phyloP scores from a whole-genome alignment of 2,329 filamentous ascomycete species.

The Harringtonia aguacate region DNA sequence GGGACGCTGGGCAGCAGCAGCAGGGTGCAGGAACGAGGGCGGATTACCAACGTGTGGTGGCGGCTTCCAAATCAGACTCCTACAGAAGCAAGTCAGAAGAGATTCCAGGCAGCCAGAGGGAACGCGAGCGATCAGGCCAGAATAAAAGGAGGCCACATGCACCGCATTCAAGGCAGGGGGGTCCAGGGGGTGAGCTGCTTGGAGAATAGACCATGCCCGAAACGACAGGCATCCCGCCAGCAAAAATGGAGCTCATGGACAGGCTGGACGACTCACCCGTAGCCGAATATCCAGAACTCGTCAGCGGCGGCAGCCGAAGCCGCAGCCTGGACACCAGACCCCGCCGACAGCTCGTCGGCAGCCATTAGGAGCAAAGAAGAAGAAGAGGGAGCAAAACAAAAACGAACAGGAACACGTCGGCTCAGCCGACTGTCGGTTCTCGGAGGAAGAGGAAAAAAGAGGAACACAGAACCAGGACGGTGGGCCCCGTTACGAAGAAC shows the following conservation, averaged over 20 bases:
- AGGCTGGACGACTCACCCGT: slow-evolving; percentile 61
- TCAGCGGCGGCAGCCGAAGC: slow-evolving; percentile 14
- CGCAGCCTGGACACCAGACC: neutral
- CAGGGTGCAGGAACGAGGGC: neutral
- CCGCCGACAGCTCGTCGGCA: neutral
- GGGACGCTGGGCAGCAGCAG: neutral
- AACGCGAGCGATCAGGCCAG: too few relatives aligned
- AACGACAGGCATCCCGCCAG: too few relatives aligned
- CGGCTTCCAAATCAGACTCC: slow-evolving; percentile 96
- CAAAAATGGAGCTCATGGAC: too few relatives aligned
- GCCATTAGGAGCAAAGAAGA: neutral
- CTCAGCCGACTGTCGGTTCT: too few relatives aligned
- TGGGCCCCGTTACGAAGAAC: too few relatives aligned
- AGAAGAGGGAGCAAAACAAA: too few relatives aligned
- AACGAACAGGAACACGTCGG: too few relatives aligned
- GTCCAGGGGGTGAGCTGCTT: too few relatives aligned
- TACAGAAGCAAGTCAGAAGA: slow-evolving; percentile 21
- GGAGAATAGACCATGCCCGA: too few relatives aligned
- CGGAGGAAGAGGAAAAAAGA: too few relatives aligned
- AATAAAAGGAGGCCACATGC: neutral
- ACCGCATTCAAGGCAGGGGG: too few relatives aligned
- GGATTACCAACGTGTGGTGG: slow-evolving; percentile 81
- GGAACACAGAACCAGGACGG: too few relatives aligned
- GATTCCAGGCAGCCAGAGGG: neutral
- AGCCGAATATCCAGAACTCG: slow-evolving; percentile 95